These are phyloP conservation scores for Linderina pennispora DNA, from an alignment of 192 early-diverging fungal genomes.

Conservation along the genomic window DNA sequence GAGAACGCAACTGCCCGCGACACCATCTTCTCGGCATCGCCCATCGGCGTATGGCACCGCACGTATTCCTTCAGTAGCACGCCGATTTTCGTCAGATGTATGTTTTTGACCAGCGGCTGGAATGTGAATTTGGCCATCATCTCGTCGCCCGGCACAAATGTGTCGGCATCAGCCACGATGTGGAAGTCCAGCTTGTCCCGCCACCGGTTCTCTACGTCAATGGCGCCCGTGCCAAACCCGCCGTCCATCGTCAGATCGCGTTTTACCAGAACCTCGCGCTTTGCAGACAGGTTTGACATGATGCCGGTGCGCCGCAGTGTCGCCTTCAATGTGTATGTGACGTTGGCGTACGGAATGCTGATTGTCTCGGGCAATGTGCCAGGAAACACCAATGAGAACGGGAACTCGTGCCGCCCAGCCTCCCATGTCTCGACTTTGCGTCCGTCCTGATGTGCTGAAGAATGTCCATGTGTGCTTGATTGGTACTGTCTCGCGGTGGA, in stretches of 20 bases:
- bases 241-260: conserved; percentile 41
- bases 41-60: conserved; percentile 33
- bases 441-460: conserved; percentile 32
- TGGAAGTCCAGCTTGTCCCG: conserved; percentile 39
- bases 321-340: conserved; percentile 36
- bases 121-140: conserved; percentile 27
- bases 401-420: conserved; percentile 35
- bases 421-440: conserved; percentile 39
- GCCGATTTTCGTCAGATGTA: conserved; percentile 29
- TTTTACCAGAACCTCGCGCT: conserved; percentile 24
- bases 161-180: conserved; percentile 25
- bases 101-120: conserved; percentile 44
- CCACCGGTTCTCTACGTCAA: conserved; percentile 42
- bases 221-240: conserved; percentile 38
- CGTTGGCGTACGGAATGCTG: conserved; percentile 38
- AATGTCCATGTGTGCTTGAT: conserved; percentile 39
- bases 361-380: conserved; percentile 40
- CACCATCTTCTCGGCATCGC: conserved; percentile 37
- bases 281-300: conserved; percentile 28
- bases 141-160: conserved; percentile 32
- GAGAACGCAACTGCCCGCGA: conserved; percentile 24
- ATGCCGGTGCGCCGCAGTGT: conserved; percentile 36
- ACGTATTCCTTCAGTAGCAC: conserved; percentile 46
- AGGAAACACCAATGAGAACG: conserved; percentile 39
- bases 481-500: conserved; percentile 35